Percentiles rank a stretch among this genome's conserved stretches.
Evolutionary conservation across 306 rosid genomes (phyloP).

Genomic region (Inga oerstediana): DNA sequence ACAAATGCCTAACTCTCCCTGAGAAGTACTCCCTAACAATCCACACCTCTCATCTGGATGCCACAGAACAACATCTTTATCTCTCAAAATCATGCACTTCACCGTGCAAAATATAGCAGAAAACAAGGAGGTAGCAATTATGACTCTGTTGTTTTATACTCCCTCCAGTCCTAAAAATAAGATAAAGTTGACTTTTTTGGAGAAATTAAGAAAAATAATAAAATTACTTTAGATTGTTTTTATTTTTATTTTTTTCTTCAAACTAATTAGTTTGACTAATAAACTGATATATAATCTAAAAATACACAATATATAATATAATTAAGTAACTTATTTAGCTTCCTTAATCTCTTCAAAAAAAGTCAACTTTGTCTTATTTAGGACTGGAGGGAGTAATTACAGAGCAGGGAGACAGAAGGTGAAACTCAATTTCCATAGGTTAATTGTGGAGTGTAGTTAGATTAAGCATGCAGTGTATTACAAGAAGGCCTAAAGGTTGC

Average conservation of each 20-base stretch:
- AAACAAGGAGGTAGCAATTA: conserved; percentile 11
- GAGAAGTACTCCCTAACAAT: conserved; percentile 52
- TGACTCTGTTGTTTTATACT: background rate
- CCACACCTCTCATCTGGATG: conserved; percentile 54
- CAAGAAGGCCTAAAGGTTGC: conserved; percentile 4
- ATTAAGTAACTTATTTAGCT: too few relatives aligned
- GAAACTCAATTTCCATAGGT: background rate
- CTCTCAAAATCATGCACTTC: conserved; percentile 29
- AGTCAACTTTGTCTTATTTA: too few relatives aligned
- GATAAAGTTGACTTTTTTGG: too few relatives aligned
- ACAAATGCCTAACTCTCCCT: conserved; percentile 40
- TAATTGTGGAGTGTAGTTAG: conserved; percentile 5
- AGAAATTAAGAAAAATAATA: too few relatives aligned
- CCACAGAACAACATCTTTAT: conserved; percentile 56
- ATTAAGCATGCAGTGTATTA: background rate
- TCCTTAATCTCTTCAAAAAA: too few relatives aligned
- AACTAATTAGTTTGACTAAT: too few relatives aligned
- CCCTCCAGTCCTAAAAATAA: too few relatives aligned
- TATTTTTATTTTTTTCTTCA: too few relatives aligned
- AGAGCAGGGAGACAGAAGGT: conserved; percentile 8
- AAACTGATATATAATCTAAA: too few relatives aligned
- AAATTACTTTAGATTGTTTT: too few relatives aligned
- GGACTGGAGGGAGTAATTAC: background rate
- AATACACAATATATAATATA: too few relatives aligned
- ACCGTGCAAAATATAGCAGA: background rate